Percentiles rank a stretch among this genome's conserved stretches.
Evolutionary conservation across 306 rosid genomes (phyloP).

Genomic region (Clitoria ternatea): DNA sequence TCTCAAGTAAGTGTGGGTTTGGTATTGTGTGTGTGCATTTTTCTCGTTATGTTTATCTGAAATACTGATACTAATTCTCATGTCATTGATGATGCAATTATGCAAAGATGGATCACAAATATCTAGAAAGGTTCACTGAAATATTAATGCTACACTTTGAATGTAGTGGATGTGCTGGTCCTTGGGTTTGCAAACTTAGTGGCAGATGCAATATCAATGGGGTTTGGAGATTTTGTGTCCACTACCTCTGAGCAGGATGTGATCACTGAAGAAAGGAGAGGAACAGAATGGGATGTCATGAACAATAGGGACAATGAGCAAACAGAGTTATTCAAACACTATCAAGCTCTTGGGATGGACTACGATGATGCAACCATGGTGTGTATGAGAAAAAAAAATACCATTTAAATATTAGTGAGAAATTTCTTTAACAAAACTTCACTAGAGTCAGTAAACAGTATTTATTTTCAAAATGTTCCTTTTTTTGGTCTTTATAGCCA

Average conservation of each 20-base stretch:
- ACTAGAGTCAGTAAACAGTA: background rate
- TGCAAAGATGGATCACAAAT: background rate
- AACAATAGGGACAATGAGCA: conserved; percentile 32
- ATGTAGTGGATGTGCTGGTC: conserved; percentile 47
- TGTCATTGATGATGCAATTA: background rate
- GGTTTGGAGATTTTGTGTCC: conserved; percentile 61
- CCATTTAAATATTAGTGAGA: background rate
- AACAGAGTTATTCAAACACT: conserved; percentile 32
- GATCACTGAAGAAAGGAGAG: conserved; percentile 33
- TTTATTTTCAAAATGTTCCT: background rate
- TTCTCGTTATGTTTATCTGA: background rate
- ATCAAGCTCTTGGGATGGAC: conserved; percentile 59
- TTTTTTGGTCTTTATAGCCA: background rate
- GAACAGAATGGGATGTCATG: conserved; percentile 52
- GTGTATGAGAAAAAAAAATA: background rate
- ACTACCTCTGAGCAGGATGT: conserved; percentile 46
- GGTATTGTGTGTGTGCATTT: background rate
- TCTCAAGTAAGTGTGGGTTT: background rate
- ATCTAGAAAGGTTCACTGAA: background rate
- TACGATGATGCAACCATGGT: conserved; percentile 44
- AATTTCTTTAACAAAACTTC: background rate
- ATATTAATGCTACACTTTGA: background rate
- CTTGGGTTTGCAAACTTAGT: conserved; percentile 67
- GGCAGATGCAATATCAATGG: conserved; percentile 77
- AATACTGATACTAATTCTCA: background rate